A percentile compares a stretch with the other conserved stretches of the same genome.
Conservation (phyloP, 345 rosid species). For the Aquilaria yunnanensis region DNA sequence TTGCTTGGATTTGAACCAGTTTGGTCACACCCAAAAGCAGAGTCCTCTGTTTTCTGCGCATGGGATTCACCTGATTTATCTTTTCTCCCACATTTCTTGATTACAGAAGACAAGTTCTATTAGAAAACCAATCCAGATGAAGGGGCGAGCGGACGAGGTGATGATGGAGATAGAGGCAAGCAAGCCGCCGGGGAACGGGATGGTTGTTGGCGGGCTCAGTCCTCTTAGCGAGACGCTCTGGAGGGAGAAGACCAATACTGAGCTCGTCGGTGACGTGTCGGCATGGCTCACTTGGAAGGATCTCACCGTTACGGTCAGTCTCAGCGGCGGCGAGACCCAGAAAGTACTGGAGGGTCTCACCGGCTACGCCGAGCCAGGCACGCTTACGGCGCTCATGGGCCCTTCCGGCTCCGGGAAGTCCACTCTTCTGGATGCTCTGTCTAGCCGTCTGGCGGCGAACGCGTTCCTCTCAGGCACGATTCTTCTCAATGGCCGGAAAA, state of each 20-base stretch:
- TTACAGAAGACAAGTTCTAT: not conserved
- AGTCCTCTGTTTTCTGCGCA: too few species aligned
- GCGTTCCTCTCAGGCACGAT: conserved; percentile 83
- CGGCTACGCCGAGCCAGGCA: conserved; percentile 89
- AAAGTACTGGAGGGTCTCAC: conserved; percentile 79
- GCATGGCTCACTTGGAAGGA: conserved; percentile 93
- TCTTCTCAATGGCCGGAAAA: conserved; percentile 81
- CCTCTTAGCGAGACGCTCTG: conserved; percentile 77
- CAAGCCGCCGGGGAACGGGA: conserved; percentile 38
- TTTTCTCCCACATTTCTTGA: not conserved
- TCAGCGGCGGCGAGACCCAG: conserved; percentile 61
- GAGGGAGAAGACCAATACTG: conserved; percentile 53
- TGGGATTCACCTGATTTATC: too few species aligned
- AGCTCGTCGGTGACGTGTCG: conserved; percentile 69
- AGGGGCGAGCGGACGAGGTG: conserved; percentile 12
- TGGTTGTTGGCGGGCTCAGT: conserved; percentile 52
- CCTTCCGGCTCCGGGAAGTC: conserved; percentile 97
- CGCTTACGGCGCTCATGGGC: conserved; percentile 85
- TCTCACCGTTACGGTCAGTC: conserved; percentile 74
- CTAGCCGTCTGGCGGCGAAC: conserved; percentile 87
- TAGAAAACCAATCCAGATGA: conserved; percentile 2
- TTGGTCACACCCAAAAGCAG: not conserved
- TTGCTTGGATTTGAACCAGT: not conserved
- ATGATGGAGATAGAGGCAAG: conserved; percentile 70
- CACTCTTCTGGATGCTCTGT: conserved; percentile 83